Evolutionary conservation across 1,139 yeast species (phyloP).

Genomic region (Kodamaea ohmeri): DNA sequence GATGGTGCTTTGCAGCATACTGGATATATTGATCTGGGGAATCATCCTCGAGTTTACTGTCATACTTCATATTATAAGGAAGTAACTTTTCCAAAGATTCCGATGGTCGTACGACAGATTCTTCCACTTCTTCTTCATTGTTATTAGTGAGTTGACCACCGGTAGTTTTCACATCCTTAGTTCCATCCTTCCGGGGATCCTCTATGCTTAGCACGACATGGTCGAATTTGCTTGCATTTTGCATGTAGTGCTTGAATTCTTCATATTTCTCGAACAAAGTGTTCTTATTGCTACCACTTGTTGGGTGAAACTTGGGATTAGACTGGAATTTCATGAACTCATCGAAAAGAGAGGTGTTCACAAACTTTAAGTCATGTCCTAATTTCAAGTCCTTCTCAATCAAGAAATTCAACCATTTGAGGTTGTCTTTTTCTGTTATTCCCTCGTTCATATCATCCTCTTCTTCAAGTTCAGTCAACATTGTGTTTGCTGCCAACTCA

Average conservation of each 20-base stretch:
- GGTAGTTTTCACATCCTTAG: conserved; percentile 6
- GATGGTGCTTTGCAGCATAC: conserved; percentile 11
- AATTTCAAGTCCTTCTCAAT: conserved; percentile 45
- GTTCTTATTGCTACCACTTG: conserved; percentile 15
- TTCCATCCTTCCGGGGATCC: conserved; percentile 16
- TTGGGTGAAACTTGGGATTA: conserved; percentile 33
- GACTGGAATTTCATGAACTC: conserved; percentile 29
- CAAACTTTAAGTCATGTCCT: conserved; percentile 41
- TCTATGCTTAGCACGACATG: conserved; percentile 27
- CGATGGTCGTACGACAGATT: conserved; percentile 21
- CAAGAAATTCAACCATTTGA: conserved; percentile 42
- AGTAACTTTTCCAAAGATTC: conserved; percentile 21
- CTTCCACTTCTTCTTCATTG: conserved; percentile 13
- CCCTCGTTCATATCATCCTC: conserved; percentile 30
- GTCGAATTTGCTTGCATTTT: conserved; percentile 29
- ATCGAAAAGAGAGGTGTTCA: conserved; percentile 31
- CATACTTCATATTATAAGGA: conserved; percentile 35
- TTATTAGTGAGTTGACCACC: conserved; percentile 6
- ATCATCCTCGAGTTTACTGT: conserved; percentile 25
- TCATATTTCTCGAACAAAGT: conserved; percentile 20
- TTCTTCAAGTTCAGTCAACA: conserved; percentile 21
- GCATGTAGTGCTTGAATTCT: conserved; percentile 24
- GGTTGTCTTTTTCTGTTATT: conserved; percentile 26
- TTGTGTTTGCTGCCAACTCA: conserved; percentile 16
- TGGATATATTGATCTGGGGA: conserved; percentile 21